Evolutionary conservation across 768 basidiomycete genomes (phyloP), one percentile per base, ranked within the genome.

Genomic region (Ephemerocybe angulata): DNA sequence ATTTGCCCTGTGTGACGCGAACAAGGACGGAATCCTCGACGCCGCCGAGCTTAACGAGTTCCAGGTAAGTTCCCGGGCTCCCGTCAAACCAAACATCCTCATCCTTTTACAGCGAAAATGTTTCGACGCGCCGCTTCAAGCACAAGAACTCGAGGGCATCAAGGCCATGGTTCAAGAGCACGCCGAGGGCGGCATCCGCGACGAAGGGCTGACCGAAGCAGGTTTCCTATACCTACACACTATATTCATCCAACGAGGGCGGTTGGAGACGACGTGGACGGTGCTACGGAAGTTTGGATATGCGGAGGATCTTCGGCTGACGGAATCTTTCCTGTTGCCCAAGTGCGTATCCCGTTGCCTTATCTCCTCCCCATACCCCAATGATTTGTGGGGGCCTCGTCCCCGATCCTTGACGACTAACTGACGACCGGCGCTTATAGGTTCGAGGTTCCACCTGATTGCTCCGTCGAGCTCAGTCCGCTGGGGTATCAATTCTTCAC

Each of bases 191-290:
- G 87, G 87, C 28, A 85, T 96, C 41, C 84, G 80, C 31, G 84
- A 84, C 53, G 83, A 78, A 56, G 94, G 92, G 17, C 76, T 99
- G 57, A 98, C 95, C 3, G 93, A 97, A 72, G 82, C 84, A 5
- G 96, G 96, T 0, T 98, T 98, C 73, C 70, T 98, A 35, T 95
- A 90, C 65, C 84, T 99, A 12, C 93, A 98, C 68, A 98, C 96
- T 3, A 90, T 86, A 60, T 99, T 99, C 72, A 97, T 99, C 53
- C 96, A 96, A 71, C 85, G 88, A 38, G 96, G 96, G 21, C 82
- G 96, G 46, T 78, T 96, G 58, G 96, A 99, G 70, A 98, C 96
- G 25, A 98, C 96, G 1, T 99, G 96, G 96, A 95, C 93, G 7
- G 93, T 96, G 5, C 78, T 99, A 60, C 78, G 95, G 58, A 92